These are phyloP conservation scores for Solanum chaucha DNA, from an alignment of 257 asterid species.

Conservation along the genomic window DNA sequence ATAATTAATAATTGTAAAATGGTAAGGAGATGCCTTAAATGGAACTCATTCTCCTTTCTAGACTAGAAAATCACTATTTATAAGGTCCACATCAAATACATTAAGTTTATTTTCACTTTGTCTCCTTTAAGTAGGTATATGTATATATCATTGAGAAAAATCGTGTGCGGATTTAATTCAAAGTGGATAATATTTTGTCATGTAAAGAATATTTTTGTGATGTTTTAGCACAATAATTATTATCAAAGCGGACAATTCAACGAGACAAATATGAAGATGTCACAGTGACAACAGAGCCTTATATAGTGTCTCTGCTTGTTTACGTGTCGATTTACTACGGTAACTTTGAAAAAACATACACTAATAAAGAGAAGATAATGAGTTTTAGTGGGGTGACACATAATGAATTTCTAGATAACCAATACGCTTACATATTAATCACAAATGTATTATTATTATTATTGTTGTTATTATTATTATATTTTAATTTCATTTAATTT, in stretches of 20 bases:
- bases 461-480: too few relatives aligned
- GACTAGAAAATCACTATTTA: neutral
- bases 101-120: neutral
- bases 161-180: neutral
- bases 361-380: neutral
- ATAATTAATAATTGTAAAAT: neutral
- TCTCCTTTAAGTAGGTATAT: neutral
- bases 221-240: neutral
- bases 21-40: neutral
- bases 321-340: neutral
- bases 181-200: neutral
- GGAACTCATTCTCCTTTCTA: neutral
- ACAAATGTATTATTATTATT: neutral
- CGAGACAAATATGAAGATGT: neutral
- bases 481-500: too few relatives aligned
- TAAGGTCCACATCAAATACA: neutral
- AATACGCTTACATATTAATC: neutral
- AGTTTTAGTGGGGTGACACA: neutral
- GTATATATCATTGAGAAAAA: neutral
- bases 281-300: too few relatives aligned
- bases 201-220: neutral
- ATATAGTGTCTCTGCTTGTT: accelerated
- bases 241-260: accelerated
- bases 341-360: neutral
- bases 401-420: accelerated